Base-by-base conservation (phyloP, 305 asterid genomes). In the Withania somnifera region DNA sequence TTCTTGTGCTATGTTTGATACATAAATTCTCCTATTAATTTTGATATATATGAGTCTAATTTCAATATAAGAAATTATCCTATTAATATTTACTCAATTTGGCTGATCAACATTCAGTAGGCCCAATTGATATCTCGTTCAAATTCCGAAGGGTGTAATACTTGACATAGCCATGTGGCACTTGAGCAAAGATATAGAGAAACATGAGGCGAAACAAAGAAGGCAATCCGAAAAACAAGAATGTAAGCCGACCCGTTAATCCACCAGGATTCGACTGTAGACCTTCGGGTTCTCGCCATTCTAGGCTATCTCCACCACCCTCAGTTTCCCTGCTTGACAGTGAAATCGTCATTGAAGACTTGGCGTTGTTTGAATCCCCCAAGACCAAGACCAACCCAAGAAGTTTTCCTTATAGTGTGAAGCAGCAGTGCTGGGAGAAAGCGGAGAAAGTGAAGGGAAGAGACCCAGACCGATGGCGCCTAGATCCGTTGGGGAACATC, bases 371-470 rank as follows among this genome's bases (percentile, higher is more conserved):
- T 67, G 84, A 79, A 85, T 85, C 92, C 51, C 86, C 92, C 64
- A 88, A 88, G 10, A 75, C 92, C 64, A 88, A 88, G 10, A 75
- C 75, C 5, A 87, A 88, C 58, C 98, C 98, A 61, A 89, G 99
- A 85, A 96, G 93, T 88, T 96, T 94, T 60, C 97, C 98, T 0
- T 83, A 90, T 87, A 89, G 86, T 73, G 97, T 94, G 87, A 94
- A 93, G 91, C 98, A 92, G 87, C 95, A 95, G 40, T 95, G 99
- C 81, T 95, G 99, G 98, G 97, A 85, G 3, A 96, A 94, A 86
- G 97, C 99, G 2, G 98, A 94, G 82, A 93, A 92, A 81, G 86
- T 96, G 78, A 92, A 90, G 82, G 98, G 98, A 10, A 96, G 99
- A 57, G 94, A 94, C 88, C 98, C 98, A 45, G 97, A 93, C 9